Base-by-base conservation (phyloP, 2,329 filamentous ascomycete genomes). In the Aureobasidium pullulans region DNA sequence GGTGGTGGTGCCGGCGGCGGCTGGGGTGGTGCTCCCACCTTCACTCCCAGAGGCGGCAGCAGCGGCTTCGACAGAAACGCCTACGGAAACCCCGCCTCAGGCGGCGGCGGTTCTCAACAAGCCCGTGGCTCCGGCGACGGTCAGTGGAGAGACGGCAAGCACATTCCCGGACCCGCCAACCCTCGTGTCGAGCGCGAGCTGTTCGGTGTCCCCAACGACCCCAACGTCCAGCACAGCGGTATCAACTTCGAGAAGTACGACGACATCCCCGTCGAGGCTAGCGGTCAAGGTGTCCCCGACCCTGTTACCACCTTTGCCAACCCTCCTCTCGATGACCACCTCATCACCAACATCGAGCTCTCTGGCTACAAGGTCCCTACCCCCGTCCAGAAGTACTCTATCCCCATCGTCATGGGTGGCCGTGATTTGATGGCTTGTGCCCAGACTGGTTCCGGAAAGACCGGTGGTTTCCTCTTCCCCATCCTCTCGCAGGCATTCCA, bases 231-330 rank as follows among this genome's bases (percentile, higher is more conserved):
- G 75, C 89, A 95, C 71, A 96, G 91, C 36, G 94, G 94, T 77
- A 97, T 99, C 88, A 99, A 99, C 84, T 99, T 99, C 74, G 88
- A 96, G 80, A 99, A 99, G 82, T 99, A 99, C 78, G 94, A 99
- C 72, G 94, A 99, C 76, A 99, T 99, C 66, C 94, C 94, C 59
- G 94, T 99, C 65, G 94, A 97, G 78, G 94, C 94, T 64, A 96
- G 93, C 62, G 94, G 94, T 62, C 87, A 90, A 57, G 85, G 96
- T 71, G 91, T 97, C 57, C 94, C 94, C 47, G 94, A 97, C 71
- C 88, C 93, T 42, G 90, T 96, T 66, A 86, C 86, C 66, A 82
- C 85, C 63, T 99, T 99, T 83, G 90, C 85, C 72, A 96, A 94
- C 77, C 94, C 94, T 66, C 94, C 94, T 70, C 83, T 99, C 67